These are phyloP conservation scores for Trametes gibbosa DNA, from an alignment of 768 basidiomycete species.

Conservation along the genomic window DNA sequence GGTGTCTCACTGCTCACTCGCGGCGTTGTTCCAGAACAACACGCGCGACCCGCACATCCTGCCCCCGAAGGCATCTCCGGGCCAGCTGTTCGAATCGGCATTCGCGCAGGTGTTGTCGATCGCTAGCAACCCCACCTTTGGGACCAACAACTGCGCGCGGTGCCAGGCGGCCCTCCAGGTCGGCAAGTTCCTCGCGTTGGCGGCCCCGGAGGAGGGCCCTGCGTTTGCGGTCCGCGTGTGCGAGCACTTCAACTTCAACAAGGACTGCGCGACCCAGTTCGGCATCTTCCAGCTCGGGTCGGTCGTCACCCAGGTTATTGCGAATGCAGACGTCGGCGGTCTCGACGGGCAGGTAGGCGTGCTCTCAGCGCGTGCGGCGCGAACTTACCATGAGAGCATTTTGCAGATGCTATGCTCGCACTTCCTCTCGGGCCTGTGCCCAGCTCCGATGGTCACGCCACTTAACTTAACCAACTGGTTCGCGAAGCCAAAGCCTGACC, in stretches of 20 bases:
- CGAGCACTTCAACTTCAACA: conserved; percentile 49
- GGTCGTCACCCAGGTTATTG: conserved; percentile 66
- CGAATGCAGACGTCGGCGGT: conserved; percentile 68
- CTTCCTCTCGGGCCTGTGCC: conserved; percentile 51
- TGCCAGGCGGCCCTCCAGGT: conserved; percentile 62
- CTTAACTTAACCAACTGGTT: conserved; percentile 71
- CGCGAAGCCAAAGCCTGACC: conserved; percentile 71
- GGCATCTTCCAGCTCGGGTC: conserved; percentile 50
- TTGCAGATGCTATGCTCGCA: conserved; percentile 12
- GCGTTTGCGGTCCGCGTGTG: conserved; percentile 58
- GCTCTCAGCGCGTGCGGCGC: background rate
- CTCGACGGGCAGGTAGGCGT: conserved; percentile 64
- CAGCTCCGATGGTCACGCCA: conserved; percentile 54
- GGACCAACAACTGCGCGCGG: conserved; percentile 50
- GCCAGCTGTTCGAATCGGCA: conserved; percentile 49
- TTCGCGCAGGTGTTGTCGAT: conserved; percentile 58
- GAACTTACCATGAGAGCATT: background rate
- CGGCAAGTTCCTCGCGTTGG: conserved; percentile 63
- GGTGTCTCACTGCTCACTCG: background rate
- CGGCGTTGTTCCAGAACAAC: conserved; percentile 38
- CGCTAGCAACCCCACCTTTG: conserved; percentile 49
- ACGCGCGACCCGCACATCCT: conserved; percentile 63
- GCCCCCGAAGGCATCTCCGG: conserved; percentile 51
- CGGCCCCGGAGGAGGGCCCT: conserved; percentile 60
- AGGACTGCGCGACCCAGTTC: conserved; percentile 47